phyloP scores from a whole-genome alignment of 345 rosid species.

The Pistacia integerrima region DNA sequence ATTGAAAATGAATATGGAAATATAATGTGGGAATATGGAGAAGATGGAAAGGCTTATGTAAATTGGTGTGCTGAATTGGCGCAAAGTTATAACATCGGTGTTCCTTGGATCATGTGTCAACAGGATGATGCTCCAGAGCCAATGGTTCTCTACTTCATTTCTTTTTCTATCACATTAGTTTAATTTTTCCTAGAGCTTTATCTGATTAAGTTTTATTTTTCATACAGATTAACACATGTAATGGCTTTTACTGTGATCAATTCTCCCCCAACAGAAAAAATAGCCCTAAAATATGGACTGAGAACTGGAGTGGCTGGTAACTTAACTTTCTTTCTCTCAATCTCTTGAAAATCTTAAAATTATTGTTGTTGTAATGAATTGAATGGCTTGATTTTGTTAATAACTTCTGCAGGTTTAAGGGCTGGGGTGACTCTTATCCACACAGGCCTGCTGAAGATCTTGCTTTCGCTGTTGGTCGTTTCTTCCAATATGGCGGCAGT shows the following conservation, averaged over 20 bases:
- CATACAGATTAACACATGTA: conserved; percentile 40
- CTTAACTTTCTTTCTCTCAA: background rate
- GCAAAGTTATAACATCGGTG: conserved; percentile 14
- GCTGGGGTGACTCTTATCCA: conserved; percentile 37
- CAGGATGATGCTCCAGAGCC: conserved; percentile 41
- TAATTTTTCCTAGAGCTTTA: background rate
- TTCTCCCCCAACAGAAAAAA: conserved; percentile 26
- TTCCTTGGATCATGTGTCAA: conserved; percentile 58
- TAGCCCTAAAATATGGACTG: conserved; percentile 53
- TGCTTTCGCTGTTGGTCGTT: conserved; percentile 53
- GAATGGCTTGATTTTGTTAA: background rate
- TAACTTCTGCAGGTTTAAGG: conserved; percentile 33
- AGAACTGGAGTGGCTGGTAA: conserved; percentile 52
- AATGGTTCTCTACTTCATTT: conserved; percentile 20
- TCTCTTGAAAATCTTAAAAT: background rate
- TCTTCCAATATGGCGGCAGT: conserved; percentile 45
- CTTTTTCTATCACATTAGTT: no score
- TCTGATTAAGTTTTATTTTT: background rate
- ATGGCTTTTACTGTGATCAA: conserved; percentile 45
- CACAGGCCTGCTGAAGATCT: conserved; percentile 51
- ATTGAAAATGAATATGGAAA: conserved; percentile 54
- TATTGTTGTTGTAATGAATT: background rate
- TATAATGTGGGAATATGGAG: conserved; percentile 27
- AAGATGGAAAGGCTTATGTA: conserved; percentile 33
- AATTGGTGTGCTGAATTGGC: conserved; percentile 50